Base-by-base conservation (phyloP, 768 basidiomycete genomes). In the Vararia minispora region DNA sequence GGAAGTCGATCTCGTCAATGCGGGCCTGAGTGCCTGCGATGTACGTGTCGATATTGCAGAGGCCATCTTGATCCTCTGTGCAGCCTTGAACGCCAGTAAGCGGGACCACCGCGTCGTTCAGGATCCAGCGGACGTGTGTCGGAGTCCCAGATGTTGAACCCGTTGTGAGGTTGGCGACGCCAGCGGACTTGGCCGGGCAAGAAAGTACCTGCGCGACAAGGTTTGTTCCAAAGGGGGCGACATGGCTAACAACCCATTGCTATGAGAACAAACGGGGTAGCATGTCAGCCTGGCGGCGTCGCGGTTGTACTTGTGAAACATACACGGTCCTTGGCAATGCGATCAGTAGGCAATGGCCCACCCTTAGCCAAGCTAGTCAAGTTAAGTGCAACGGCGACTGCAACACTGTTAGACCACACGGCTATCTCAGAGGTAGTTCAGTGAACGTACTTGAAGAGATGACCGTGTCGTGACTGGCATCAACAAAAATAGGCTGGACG, bases 21-120 rank as follows among this genome's bases (percentile, higher is more conserved):
- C 63, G 54, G 37, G 57, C 44, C 35, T 59, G 44, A 51, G 65
- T 57, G 18, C 58, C 59, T 8, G 38, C 35, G 9, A 70, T 55
- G 44, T 66, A 71, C 18, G 59, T 51, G n/a, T 47, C 56, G 3
- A 70, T 37, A 0, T 50, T 41, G 46, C 70, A 73, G 30, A 66
- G 44, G 1, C 71, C 69, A 14, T 69, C 57, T 24, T 57, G 53
- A 48, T 68, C 54, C 11, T 53, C 47, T 8, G 35, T 28, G 53
- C 71, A 73, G 7, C 65, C 66, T 1, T 54, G 42, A 33, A 72
- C 53, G 12, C 63, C 60, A 2, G 64, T 66, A 10, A 71, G 53
- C 8, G 70, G 71, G 1, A 71, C 54, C 3, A 65, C 58, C 2
- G 57, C 70, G 47, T 74, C 72, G 48, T 74, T 74, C 18, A 70